Base-by-base conservation (phyloP, 2,329 filamentous ascomycete genomes). In the Trichoderma simmonsii region DNA sequence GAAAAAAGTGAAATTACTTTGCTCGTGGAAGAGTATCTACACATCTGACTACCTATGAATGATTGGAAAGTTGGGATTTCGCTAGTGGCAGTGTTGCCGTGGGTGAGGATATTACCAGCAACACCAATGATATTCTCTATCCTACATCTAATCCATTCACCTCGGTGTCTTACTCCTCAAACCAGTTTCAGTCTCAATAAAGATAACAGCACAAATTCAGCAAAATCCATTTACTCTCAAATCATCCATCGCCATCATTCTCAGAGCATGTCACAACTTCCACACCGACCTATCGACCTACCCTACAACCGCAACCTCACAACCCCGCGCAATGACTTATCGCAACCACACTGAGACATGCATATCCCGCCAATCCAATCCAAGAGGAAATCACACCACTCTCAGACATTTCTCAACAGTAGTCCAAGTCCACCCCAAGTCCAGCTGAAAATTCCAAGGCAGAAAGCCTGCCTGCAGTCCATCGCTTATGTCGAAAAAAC, bases 361-460 rank as follows among this genome's bases (percentile, higher is more conserved):
- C 67, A 62, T 70, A 15, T 15, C 39, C 36, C 36, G 21, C 64
- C 21, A 67, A 9, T 26, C 57, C 14, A 26, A 60, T 5, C 30
- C 11, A n/a, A 32, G 28, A 18, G 28, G 8, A 24, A 28, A 70
- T 70, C 67, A 62, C 14, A n/a, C 67, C 67, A 70, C 56, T 62
- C 67, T 70, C 8, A 62, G 57, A 70, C 67, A 70, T 70, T 69
- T 3, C n/a, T 43, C 15, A n/a, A n/a, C 21, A 28, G 51, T 69
- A 24, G 54, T 24, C 36, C 36, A 8, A 12, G 11, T 34, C 24
- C n/a, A 36, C 14, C 14, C 54, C n/a, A 11, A 68, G 24, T 24
- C 32, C 34, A 59, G 32, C 48, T 57, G 30, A 43, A 43, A 60
- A 24, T 26, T 26, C 26, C 12, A 32, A 32, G n/a, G 28, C 43